Conservation (phyloP, 331 rosid species). For the Malus hybrid region DNA sequence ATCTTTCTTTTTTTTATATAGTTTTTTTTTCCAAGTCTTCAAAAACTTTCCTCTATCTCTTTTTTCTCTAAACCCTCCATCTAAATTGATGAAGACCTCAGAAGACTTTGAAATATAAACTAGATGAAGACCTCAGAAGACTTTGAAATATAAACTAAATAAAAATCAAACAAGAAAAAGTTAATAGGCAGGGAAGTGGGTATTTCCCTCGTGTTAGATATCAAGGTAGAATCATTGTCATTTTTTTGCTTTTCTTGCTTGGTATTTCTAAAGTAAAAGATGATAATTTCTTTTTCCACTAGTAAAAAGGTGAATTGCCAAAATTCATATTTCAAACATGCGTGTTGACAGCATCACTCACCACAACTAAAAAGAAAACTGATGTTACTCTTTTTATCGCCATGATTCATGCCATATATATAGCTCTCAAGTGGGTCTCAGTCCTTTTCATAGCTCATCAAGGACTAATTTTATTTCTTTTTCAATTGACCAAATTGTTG, state of each 20-base stretch:
- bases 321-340: conserved; percentile 37
- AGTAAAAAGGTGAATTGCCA: conserved; percentile 13
- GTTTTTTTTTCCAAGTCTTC: too few species aligned
- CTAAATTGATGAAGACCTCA: too few species aligned
- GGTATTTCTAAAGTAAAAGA: conserved; percentile 4
- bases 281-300: conserved; percentile 38
- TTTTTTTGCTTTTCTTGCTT: not conserved
- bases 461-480: not conserved
- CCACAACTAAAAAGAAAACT: conserved; percentile 7
- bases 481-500: not conserved
- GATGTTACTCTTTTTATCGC: not conserved
- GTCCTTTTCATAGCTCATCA: conserved; percentile 20
- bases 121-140: too few species aligned
- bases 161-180: not conserved
- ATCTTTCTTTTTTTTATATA: too few species aligned
- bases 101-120: too few species aligned
- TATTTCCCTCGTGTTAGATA: not conserved
- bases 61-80: too few species aligned
- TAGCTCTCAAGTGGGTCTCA: conserved; percentile 18
- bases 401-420: conserved; percentile 10
- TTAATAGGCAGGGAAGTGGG: not conserved
- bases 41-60: too few species aligned
- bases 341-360: conserved; percentile 60
- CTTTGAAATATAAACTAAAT: too few species aligned
- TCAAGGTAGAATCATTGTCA: not conserved